phyloP scores from a whole-genome alignment of 805 yeast species.

The Jamesozyma jinghongensis region DNA sequence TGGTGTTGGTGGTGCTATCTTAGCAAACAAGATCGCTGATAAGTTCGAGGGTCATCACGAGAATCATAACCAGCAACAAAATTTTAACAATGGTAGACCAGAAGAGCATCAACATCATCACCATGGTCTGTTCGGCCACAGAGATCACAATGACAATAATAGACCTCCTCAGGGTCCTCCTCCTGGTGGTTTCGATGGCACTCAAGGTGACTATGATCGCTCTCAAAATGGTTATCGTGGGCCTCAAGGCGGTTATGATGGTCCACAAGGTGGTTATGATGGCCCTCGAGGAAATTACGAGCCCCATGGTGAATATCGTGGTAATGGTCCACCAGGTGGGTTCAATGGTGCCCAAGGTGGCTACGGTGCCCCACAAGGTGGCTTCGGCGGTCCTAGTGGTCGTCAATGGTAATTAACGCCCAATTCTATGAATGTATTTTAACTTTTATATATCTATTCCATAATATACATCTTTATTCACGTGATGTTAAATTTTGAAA shows the following conservation, averaged over 20 bases:
- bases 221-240: conserved; percentile 5
- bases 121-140: background rate
- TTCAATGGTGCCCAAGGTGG: conserved; percentile 12
- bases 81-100: too few species aligned
- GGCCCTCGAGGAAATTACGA: conserved; percentile 11
- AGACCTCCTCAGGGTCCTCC: conserved; percentile 1
- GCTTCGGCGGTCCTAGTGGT: background rate
- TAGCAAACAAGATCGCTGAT: conserved; percentile 43
- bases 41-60: conserved; percentile 25
- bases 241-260: conserved; percentile 13
- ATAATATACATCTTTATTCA: background rate
- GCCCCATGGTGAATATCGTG: background rate
- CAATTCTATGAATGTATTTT: too few species aligned
- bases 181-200: background rate
- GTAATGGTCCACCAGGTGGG: conserved; percentile 12
- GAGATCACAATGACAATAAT: background rate
- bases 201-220: background rate
- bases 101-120: background rate
- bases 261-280: conserved; percentile 9
- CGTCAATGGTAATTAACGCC: too few species aligned
- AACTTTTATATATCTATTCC: too few species aligned
- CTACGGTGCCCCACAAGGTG: conserved; percentile 9
- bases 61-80: background rate
- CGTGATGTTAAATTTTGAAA: background rate
- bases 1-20: conserved; percentile 46